These are phyloP conservation scores for Fusarium sp. DNA, from an alignment of 2,329 filamentous ascomycete genomes.

Conservation along the genomic window DNA sequence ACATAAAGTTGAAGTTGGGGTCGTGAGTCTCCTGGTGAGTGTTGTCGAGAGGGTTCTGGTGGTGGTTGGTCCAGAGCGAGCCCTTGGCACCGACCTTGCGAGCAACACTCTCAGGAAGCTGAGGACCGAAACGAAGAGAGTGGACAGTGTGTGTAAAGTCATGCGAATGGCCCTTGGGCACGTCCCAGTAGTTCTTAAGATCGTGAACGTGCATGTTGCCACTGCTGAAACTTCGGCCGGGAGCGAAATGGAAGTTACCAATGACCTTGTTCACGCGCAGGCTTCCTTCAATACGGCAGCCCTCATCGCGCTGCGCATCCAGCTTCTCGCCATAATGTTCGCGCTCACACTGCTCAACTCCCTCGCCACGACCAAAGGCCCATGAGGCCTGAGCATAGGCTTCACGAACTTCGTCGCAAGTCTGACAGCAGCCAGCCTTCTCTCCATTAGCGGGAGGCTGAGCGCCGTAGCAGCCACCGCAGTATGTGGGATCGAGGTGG, in stretches of 20 bases:
- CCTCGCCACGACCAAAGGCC: constrained; percentile 93
- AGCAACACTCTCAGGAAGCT: constrained; percentile 80
- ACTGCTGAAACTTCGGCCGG: constrained; percentile 94
- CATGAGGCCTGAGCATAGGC: constrained; percentile 91
- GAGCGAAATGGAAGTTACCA: constrained; percentile 98
- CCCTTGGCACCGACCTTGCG: constrained; percentile 67
- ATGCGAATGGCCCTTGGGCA: constrained; percentile 76
- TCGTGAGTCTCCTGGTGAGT: constrained; percentile 83
- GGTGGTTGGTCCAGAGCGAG: constrained; percentile 85
- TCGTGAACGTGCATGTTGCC: constrained; percentile 99
- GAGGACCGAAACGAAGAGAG: constrained; percentile 90
- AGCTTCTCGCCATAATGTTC: constrained; percentile 94
- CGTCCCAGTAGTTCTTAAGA: constrained; percentile 92
- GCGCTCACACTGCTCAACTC: constrained; percentile 93
- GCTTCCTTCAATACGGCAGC: constrained; percentile 91
- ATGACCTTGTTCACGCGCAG: constrained; percentile 98
- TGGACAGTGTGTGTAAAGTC: constrained; percentile 93
- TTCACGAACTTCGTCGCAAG: constrained; percentile 95
- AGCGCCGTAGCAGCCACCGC: constrained; percentile 93
- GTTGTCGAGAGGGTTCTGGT: constrained; percentile 90
- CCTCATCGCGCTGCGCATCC: constrained; percentile 88
- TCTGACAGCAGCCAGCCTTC: constrained; percentile 95
- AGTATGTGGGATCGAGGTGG: constrained; percentile 93
- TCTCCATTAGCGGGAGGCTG: constrained; percentile 75
- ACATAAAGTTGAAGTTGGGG: constrained; percentile 95